Evolutionary conservation across 31 red algal species (phyloP).

Genomic region (Asparagopsis taxiformis): DNA sequence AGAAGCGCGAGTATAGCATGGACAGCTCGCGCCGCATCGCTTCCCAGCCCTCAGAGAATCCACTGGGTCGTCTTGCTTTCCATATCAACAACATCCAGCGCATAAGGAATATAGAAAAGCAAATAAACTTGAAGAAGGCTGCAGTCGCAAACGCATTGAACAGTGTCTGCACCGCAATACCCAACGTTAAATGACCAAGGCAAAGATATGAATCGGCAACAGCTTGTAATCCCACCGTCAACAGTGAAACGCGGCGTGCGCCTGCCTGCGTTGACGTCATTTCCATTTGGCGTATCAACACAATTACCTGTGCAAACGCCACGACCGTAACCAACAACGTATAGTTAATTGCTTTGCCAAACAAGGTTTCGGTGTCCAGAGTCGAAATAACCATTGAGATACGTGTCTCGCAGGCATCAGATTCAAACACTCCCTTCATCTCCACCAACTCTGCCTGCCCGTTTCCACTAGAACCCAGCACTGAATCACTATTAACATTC

Average conservation of each 20-base stretch:
- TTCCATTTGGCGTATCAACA: constrained; percentile 90
- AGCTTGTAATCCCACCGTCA: constrained; percentile 88
- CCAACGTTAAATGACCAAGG: constrained; percentile 87
- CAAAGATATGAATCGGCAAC: constrained; percentile 89
- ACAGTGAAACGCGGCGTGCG: constrained; percentile 72
- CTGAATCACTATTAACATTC: no score
- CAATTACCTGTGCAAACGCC: constrained; percentile 76
- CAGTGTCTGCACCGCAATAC: constrained; percentile 75
- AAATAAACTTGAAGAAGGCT: constrained; percentile 94
- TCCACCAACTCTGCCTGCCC: constrained; percentile 40
- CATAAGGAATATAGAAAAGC: constrained; percentile 92
- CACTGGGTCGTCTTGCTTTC: constrained; percentile 79
- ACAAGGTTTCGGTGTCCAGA: constrained; percentile 65
- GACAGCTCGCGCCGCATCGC: constrained; percentile 90
- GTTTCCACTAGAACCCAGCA: constrained; percentile 16
- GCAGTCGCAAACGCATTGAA: constrained; percentile 98
- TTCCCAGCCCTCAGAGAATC: constrained; percentile 93
- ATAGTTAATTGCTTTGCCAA: constrained; percentile 88
- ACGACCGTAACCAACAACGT: constrained; percentile 79
- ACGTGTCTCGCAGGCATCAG: constrained; percentile 41
- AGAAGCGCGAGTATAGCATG: constrained; percentile 88
- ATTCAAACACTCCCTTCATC: constrained; percentile 73
- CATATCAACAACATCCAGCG: constrained; percentile 93
- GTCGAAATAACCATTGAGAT: constrained; percentile 67
- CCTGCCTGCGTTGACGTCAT: constrained; percentile 82